A percentile compares a stretch with the other conserved stretches of the same genome.
These are phyloP conservation scores for Smittium culicis DNA, from an alignment of 371 early-diverging fungal species.

Conservation along the genomic window DNA sequence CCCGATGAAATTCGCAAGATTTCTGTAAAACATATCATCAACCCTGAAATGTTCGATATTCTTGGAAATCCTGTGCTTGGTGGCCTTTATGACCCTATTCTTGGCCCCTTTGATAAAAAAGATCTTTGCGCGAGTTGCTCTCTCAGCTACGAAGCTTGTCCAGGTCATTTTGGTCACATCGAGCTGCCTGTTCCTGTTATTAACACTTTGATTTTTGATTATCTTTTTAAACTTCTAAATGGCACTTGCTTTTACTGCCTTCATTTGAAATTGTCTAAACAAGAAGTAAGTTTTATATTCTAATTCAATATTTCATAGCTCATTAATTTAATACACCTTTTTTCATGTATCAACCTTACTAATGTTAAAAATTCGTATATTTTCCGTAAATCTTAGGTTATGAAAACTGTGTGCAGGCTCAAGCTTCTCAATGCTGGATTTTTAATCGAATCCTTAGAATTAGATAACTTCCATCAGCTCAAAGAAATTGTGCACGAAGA, in stretches of 20 bases:
- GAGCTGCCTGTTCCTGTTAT: slow-evolving; percentile 92
- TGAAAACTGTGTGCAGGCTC: slow-evolving; percentile 45
- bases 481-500: slow-evolving; percentile 39
- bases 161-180: slow-evolving; percentile 99
- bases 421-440: slow-evolving; percentile 59
- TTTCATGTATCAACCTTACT: not conserved
- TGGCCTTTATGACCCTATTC: slow-evolving; percentile 91
- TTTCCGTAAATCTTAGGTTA: slow-evolving; percentile 23
- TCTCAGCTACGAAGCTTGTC: slow-evolving; percentile 69
- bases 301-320: not conserved
- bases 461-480: slow-evolving; percentile 31
- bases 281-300: slow-evolving; percentile 36
- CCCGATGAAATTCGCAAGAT: slow-evolving; percentile 84
- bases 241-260: slow-evolving; percentile 86
- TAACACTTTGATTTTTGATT: slow-evolving; percentile 87
- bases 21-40: slow-evolving; percentile 85
- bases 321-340: not conserved
- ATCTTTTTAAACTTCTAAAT: slow-evolving; percentile 72
- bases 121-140: slow-evolving; percentile 82
- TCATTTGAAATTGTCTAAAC: slow-evolving; percentile 56
- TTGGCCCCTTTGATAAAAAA: slow-evolving; percentile 81
- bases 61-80: slow-evolving; percentile 82
- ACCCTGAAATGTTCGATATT: slow-evolving; percentile 81
- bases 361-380: no score
- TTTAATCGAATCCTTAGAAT: slow-evolving; percentile 61